Evolutionary conservation across 129 eudicot genomes (phyloP).

Genomic region (Flaveria brownii): DNA sequence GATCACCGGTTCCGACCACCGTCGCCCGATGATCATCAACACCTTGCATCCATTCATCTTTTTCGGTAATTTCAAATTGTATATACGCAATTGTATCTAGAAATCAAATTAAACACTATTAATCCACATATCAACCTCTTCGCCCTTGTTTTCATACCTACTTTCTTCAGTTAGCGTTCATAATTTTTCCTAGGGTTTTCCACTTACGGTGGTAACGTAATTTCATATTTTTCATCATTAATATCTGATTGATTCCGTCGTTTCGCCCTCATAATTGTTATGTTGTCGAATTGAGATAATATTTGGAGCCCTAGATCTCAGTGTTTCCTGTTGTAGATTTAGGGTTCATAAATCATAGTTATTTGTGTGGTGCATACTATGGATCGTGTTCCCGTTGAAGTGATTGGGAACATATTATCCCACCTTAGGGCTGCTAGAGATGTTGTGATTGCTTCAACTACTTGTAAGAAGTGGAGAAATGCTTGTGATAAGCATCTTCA

Average conservation of each 20-base stretch:
- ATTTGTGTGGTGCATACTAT: slow-evolving; percentile 28
- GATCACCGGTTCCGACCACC: slow-evolving; percentile 14
- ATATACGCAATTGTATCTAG: not conserved
- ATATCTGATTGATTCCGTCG: not conserved
- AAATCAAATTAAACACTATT: not conserved
- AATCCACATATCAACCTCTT: not conserved
- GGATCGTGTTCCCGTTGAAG: slow-evolving; percentile 82
- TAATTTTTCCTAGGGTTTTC: too few species aligned
- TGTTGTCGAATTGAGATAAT: not conserved
- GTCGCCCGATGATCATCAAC: slow-evolving; percentile 1
- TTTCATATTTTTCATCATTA: too few species aligned
- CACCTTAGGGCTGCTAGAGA: slow-evolving; percentile 78
- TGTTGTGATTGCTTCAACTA: slow-evolving; percentile 70
- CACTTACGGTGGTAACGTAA: too few species aligned
- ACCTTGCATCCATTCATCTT: slow-evolving; percentile 5
- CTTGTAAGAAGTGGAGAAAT: slow-evolving; percentile 72
- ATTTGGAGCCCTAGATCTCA: not conserved
- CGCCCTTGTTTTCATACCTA: not conserved
- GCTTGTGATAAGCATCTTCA: slow-evolving; percentile 74
- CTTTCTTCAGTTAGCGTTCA: not conserved
- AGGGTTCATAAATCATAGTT: slow-evolving; percentile 20
- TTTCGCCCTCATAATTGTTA: not conserved
- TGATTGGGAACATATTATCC: slow-evolving; percentile 74
- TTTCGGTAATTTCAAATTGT: slow-evolving; percentile 30
- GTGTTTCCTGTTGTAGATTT: slow-evolving; percentile 20